Conservation (phyloP, 2,329 filamentous ascomycete species). For the Monosporascus sp. region DNA sequence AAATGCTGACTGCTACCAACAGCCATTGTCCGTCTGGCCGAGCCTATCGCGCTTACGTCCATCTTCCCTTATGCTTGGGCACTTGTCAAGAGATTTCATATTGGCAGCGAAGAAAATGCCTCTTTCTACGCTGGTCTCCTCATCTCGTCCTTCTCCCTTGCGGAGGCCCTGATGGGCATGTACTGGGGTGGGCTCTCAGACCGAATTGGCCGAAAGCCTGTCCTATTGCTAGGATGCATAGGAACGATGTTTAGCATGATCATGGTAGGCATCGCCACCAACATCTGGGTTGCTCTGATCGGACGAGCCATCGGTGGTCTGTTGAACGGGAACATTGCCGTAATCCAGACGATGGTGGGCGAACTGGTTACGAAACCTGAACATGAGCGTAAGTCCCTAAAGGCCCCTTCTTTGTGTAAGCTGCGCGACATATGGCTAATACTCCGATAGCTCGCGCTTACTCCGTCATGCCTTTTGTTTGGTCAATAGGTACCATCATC, state of each 20-base stretch:
- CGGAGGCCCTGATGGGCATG: constrained; percentile 79
- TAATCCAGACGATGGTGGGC: constrained; percentile 89
- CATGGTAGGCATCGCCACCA: constrained; percentile 74
- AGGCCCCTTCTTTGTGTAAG: neutral
- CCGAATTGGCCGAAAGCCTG: constrained; percentile 75
- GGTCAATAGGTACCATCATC: constrained; percentile 84
- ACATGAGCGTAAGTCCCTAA: constrained; percentile 67
- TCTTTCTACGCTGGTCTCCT: constrained; percentile 85
- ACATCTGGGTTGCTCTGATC: constrained; percentile 75
- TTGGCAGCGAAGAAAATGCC: constrained; percentile 68
- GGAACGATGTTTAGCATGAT: constrained; percentile 81
- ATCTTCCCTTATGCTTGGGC: constrained; percentile 91
- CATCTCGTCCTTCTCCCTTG: constrained; percentile 79
- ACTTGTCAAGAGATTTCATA: constrained; percentile 69
- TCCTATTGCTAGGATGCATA: constrained; percentile 72
- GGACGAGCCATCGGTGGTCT: constrained; percentile 74
- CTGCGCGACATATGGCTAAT: constrained; percentile 6
- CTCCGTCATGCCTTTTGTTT: constrained; percentile 90
- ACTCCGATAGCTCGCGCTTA: constrained; percentile 65
- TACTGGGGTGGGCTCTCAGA: constrained; percentile 85
- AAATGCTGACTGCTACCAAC: constrained; percentile 5
- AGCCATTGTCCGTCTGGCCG: constrained; percentile 90
- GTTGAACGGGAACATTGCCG: constrained; percentile 86
- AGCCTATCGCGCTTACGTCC: constrained; percentile 87
- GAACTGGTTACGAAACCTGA: constrained; percentile 79